phyloP scores from a whole-genome alignment of 139 green algal species.

The Volvox africanus region DNA sequence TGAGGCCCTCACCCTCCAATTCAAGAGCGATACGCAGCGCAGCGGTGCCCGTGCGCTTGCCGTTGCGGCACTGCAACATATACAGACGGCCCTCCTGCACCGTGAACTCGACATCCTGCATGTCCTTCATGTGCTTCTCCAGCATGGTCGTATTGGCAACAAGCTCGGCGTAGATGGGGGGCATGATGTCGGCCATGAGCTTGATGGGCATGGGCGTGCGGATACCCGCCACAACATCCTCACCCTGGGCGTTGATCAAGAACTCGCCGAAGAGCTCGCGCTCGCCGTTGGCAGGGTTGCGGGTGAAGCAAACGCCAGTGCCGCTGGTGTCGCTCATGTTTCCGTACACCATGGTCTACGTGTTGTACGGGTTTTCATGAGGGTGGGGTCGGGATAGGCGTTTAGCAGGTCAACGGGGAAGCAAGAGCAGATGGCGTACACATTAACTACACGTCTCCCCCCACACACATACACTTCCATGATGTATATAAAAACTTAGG shows the following conservation, averaged over 20 bases:
- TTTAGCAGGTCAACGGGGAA: too few relatives aligned
- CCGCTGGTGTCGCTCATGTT: conserved; percentile 85
- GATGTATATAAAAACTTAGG: too few relatives aligned
- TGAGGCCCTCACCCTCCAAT: conserved; percentile 74
- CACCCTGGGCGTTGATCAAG: conserved; percentile 88
- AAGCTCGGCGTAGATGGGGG: conserved; percentile 84
- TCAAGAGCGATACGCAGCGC: conserved; percentile 87
- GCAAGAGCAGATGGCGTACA: too few relatives aligned
- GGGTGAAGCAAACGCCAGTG: conserved; percentile 92
- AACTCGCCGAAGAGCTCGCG: conserved; percentile 91
- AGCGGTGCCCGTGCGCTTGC: conserved; percentile 88
- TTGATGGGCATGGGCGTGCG: conserved; percentile 83
- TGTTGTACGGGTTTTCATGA: neutral
- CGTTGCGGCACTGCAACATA: conserved; percentile 92
- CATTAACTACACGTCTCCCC: too few relatives aligned
- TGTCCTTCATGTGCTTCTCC: conserved; percentile 90
- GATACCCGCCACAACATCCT: conserved; percentile 90
- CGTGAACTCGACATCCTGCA: conserved; percentile 94
- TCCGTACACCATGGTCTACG: conserved; percentile 93
- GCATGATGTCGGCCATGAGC: conserved; percentile 80
- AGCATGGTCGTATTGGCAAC: conserved; percentile 77
- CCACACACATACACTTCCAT: too few relatives aligned
- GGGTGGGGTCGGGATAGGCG: neutral
- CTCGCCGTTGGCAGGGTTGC: conserved; percentile 82
- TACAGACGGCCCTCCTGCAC: conserved; percentile 88